These are phyloP conservation scores for Volvox reticuliferus DNA, from an alignment of 139 green algal species.

Conservation along the genomic window DNA sequence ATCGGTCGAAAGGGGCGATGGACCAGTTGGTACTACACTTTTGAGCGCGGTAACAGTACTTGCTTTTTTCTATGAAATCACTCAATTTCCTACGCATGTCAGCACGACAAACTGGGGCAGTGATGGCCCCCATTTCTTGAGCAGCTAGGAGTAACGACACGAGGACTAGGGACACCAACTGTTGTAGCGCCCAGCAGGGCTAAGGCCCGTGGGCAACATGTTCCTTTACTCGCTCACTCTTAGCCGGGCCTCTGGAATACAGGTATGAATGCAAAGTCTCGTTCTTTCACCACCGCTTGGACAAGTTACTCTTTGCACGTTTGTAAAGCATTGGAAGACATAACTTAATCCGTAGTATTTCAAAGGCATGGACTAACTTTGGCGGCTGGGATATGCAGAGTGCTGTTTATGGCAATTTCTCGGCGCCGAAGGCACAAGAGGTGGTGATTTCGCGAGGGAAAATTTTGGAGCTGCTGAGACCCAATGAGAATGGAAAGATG, in stretches of 20 bases:
- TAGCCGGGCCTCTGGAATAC: conserved; percentile 80
- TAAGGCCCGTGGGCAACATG: conserved; percentile 61
- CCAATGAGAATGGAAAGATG: conserved; percentile 91
- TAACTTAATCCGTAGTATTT: too few relatives aligned
- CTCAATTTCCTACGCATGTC: too few relatives aligned
- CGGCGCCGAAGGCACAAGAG: conserved; percentile 94
- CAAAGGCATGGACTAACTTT: too few relatives aligned
- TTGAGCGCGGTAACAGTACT: too few relatives aligned
- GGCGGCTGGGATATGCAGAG: conserved; percentile 67
- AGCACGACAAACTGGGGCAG: neutral
- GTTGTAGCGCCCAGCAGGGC: neutral
- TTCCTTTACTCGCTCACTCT: conserved; percentile 90
- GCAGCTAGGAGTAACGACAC: neutral
- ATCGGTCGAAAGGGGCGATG: too few relatives aligned
- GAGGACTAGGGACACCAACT: neutral
- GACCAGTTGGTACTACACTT: too few relatives aligned
- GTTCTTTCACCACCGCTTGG: neutral
- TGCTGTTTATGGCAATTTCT: conserved; percentile 97
- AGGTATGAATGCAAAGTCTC: conserved; percentile 61
- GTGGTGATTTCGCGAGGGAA: conserved; percentile 92
- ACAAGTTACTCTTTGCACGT: too few relatives aligned
- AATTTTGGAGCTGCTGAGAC: conserved; percentile 96
- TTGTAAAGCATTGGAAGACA: too few relatives aligned
- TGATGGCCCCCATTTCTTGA: neutral
- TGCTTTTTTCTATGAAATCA: too few relatives aligned